Evolutionary conservation across 257 asterid genomes (phyloP).

Genomic region (Craterostigma plantagineum): DNA sequence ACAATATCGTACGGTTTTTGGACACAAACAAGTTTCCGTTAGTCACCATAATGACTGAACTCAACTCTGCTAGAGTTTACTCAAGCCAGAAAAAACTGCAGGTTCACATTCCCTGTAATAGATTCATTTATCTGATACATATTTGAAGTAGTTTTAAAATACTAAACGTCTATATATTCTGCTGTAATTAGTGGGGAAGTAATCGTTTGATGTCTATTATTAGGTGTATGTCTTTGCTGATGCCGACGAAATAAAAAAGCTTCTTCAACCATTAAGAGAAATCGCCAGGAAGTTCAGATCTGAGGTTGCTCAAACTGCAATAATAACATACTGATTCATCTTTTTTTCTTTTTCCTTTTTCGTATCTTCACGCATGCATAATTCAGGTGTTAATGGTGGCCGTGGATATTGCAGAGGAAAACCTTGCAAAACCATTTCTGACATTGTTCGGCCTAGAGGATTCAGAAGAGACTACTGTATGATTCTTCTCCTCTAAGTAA

Average conservation of each 20-base stretch:
- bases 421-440: slow-evolving; percentile 85
- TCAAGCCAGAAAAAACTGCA: slow-evolving; percentile 50
- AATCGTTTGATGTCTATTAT: slow-evolving; percentile 9
- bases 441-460: slow-evolving; percentile 85
- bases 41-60: slow-evolving; percentile 61
- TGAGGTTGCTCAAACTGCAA: slow-evolving; percentile 27
- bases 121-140: too few relatives aligned
- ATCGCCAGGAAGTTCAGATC: slow-evolving; percentile 64
- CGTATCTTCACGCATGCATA: slow-evolving; percentile 2
- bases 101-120: too few relatives aligned
- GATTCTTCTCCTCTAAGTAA: too few relatives aligned
- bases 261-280: slow-evolving; percentile 43
- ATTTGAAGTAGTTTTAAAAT: too few relatives aligned
- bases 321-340: slow-evolving; percentile 1
- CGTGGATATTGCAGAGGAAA: slow-evolving; percentile 58
- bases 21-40: slow-evolving; percentile 67
- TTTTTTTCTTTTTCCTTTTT: slow-evolving; percentile 2
- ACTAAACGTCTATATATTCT: too few relatives aligned
- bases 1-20: slow-evolving; percentile 46
- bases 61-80: slow-evolving; percentile 76
- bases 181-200: background rate
- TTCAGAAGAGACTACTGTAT: slow-evolving; percentile 38
- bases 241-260: slow-evolving; percentile 37
- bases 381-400: slow-evolving; percentile 61
- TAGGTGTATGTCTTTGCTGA: slow-evolving; percentile 77